Evolutionary conservation across 768 basidiomycete genomes (phyloP).

Genomic region (Panaeolus papilionaceus): DNA sequence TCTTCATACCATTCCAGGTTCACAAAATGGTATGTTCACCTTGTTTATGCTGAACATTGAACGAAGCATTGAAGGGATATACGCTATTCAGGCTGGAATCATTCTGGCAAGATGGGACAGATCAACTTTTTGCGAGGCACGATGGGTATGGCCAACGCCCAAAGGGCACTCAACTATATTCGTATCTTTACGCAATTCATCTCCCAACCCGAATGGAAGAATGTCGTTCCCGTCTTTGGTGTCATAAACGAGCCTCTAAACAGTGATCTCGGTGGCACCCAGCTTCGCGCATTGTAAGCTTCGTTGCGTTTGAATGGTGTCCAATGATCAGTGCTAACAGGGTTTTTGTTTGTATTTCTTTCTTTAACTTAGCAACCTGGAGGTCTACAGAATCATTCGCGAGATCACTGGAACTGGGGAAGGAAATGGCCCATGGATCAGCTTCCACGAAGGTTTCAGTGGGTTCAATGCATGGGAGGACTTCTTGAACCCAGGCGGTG

Average conservation of each 20-base stretch:
- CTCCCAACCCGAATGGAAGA: constrained; percentile 59
- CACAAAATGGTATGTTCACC: constrained; percentile 62
- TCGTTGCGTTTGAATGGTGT: constrained; percentile 36
- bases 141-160: constrained; percentile 88
- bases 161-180: constrained; percentile 78
- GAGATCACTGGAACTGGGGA: constrained; percentile 77
- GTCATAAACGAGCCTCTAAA: constrained; percentile 65
- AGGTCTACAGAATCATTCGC: constrained; percentile 65
- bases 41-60: not conserved
- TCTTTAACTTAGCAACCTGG: constrained; percentile 38
- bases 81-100: constrained; percentile 51
- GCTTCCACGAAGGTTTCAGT: constrained; percentile 53
- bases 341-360: not conserved
- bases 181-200: constrained; percentile 82
- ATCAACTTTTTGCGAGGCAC: constrained; percentile 72
- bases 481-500: constrained; percentile 61
- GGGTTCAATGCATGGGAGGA: constrained; percentile 48
- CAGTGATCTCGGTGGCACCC: constrained; percentile 54
- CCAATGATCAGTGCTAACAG: not conserved
- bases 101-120: constrained; percentile 51
- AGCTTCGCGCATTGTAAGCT: constrained; percentile 49
- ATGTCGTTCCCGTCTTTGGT: constrained; percentile 65
- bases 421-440: constrained; percentile 68
- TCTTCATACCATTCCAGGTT: constrained; percentile 80
- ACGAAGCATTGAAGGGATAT: not conserved